Percentiles rank a stretch among this genome's conserved stretches.
Evolutionary conservation across 2,329 filamentous ascomycete genomes (phyloP).

Genomic region (Ploettnerulaceae sp.): DNA sequence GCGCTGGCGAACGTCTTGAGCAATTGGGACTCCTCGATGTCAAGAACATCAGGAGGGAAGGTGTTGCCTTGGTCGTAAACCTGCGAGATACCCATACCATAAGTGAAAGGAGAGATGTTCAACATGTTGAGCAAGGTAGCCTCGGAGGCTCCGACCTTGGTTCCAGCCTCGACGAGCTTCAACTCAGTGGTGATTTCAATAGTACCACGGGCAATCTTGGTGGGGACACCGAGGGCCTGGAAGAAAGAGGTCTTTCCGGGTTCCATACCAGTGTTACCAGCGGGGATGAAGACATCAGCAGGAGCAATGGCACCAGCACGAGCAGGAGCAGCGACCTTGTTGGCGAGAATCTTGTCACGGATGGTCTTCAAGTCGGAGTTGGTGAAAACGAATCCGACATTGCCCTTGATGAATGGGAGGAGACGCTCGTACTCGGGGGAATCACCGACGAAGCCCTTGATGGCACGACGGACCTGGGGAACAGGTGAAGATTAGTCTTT

Average conservation of each 20-base stretch:
- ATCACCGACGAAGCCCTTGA: constrained; percentile 89
- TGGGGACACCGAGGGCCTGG: constrained; percentile 99
- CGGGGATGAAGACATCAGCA: constrained; percentile 87
- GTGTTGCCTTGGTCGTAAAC: constrained; percentile 97
- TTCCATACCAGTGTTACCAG: constrained; percentile 99
- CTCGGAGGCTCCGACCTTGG: constrained; percentile 97
- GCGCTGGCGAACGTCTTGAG: constrained; percentile 75
- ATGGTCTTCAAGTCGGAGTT: constrained; percentile 88
- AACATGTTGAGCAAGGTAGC: constrained; percentile 99
- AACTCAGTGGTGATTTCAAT: constrained; percentile 99
- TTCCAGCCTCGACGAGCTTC: constrained; percentile 90
- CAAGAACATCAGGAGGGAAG: constrained; percentile 80
- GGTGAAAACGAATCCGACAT: constrained; percentile 99
- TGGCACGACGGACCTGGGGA: constrained; percentile 79
- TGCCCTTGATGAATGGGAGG: constrained; percentile 92
- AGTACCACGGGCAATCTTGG: constrained; percentile 99
- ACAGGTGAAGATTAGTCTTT: constrained; percentile 15
- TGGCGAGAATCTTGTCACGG: constrained; percentile 90
- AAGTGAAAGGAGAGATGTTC: constrained; percentile 99
- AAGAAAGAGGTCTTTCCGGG: constrained; percentile 99
- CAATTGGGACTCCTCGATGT: constrained; percentile 93
- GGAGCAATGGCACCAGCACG: constrained; percentile 97
- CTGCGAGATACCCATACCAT: constrained; percentile 93
- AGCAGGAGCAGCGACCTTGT: constrained; percentile 96
- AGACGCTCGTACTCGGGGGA: constrained; percentile 97